Percentiles rank a stretch among this genome's conserved stretches.
phyloP scores from a whole-genome alignment of 495 filamentous ascomycete species.

The Pseudevernia furfuracea region DNA sequence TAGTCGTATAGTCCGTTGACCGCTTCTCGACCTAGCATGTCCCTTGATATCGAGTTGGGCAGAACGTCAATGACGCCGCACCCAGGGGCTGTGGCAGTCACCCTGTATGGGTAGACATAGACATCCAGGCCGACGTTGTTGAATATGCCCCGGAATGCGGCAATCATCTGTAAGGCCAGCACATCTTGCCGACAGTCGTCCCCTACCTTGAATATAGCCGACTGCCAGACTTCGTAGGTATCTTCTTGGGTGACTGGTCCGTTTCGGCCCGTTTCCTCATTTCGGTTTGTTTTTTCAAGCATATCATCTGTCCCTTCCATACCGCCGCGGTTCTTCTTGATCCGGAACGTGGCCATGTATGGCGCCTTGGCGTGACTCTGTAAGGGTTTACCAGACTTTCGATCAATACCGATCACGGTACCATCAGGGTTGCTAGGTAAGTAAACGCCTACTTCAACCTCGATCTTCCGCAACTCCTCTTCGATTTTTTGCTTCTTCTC shows the following conservation, averaged over 20 bases:
- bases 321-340: conserved; percentile 64
- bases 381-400: conserved; percentile 92
- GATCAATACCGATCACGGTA: conserved; percentile 92
- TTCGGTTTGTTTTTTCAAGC: conserved; percentile 27
- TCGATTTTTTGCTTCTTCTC: conserved; percentile 99
- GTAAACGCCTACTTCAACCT: conserved; percentile 94
- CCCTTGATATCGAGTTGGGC: conserved; percentile 93
- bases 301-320: conserved; percentile 27
- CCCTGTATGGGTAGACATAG: conserved; percentile 93
- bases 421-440: conserved; percentile 95
- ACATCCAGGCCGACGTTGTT: conserved; percentile 89
- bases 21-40: conserved; percentile 96
- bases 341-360: conserved; percentile 97
- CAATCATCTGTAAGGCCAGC: conserved; percentile 93
- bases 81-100: conserved; percentile 95
- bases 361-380: conserved; percentile 98
- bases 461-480: conserved; percentile 93
- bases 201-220: conserved; percentile 98
- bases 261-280: conserved; percentile 33
- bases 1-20: conserved; percentile 98
- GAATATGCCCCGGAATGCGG: conserved; percentile 94
- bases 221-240: conserved; percentile 90
- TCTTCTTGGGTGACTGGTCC: conserved; percentile 21
- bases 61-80: conserved; percentile 98
- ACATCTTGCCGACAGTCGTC: conserved; percentile 98